Percentiles rank a stretch among this genome's conserved stretches.
phyloP scores from a whole-genome alignment of 1,284 basidiomycete genomes.

The Mrakiaceae sp. region DNA sequence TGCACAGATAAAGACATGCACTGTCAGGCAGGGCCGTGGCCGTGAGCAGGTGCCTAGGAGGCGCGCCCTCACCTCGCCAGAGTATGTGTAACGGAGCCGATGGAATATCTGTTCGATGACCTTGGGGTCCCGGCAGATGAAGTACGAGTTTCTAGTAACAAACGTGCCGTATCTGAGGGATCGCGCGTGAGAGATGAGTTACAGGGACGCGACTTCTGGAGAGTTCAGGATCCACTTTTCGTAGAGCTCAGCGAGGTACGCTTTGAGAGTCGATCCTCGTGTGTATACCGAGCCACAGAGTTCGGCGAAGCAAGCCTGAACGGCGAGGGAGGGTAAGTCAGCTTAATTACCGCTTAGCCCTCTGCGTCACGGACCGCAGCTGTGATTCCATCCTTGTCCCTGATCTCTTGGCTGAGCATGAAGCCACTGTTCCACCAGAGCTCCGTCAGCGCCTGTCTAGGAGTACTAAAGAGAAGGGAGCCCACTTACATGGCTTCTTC shows the following conservation, averaged over 20 bases:
- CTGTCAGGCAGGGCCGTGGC: background rate
- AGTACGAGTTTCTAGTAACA: constrained; percentile 60
- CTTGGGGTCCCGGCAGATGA: constrained; percentile 52
- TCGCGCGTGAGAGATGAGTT: background rate
- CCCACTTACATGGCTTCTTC: constrained; percentile 60
- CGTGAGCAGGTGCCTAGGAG: background rate
- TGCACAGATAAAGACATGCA: background rate
- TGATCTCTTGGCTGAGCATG: constrained; percentile 62
- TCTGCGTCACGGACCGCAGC: constrained; percentile 44
- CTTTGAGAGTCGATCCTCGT: constrained; percentile 45
- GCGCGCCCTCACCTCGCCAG: constrained; percentile 30
- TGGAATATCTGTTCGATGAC: constrained; percentile 57
- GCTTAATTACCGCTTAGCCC: too few species aligned
- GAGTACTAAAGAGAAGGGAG: constrained; percentile 2
- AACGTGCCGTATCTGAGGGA: constrained; percentile 26
- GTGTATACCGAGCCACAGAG: constrained; percentile 44
- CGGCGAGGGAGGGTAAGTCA: too few species aligned
- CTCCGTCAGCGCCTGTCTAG: background rate
- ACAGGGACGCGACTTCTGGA: too few species aligned
- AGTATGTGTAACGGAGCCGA: constrained; percentile 47
- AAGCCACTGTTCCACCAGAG: constrained; percentile 41
- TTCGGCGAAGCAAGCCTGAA: constrained; percentile 54
- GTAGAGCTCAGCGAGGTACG: constrained; percentile 55
- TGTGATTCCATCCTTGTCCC: constrained; percentile 74
- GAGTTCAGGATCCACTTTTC: constrained; percentile 39